Conservation (phyloP, 2,329 filamentous ascomycete species). For the Claviceps sp. region DNA sequence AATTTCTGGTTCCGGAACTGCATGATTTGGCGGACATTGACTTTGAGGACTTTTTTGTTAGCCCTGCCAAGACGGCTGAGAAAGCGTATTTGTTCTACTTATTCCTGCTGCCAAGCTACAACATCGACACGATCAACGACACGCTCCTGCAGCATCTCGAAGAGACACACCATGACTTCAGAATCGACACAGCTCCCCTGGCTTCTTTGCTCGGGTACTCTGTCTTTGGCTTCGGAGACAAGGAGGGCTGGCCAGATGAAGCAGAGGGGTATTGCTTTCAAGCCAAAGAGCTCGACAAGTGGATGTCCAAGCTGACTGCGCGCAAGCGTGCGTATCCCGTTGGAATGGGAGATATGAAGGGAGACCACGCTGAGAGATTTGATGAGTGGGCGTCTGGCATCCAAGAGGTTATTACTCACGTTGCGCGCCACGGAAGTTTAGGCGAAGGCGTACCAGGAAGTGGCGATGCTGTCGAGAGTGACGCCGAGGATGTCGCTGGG, state of each 20-base stretch:
- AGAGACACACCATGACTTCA: constrained; percentile 93
- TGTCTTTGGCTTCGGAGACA: constrained; percentile 88
- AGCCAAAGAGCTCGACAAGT: constrained; percentile 78
- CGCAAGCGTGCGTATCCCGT: constrained; percentile 79
- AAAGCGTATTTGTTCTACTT: constrained; percentile 65
- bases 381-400: constrained; percentile 69
- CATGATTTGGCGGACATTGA: constrained; percentile 77
- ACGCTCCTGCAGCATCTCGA: constrained; percentile 76
- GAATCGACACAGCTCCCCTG: constrained; percentile 80
- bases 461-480: constrained; percentile 74
- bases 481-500: constrained; percentile 55
- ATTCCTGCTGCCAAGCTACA: constrained; percentile 78
- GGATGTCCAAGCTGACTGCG: constrained; percentile 90
- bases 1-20: constrained; percentile 46
- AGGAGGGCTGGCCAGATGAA: constrained; percentile 83
- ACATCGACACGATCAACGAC: constrained; percentile 85
- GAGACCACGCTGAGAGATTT: constrained; percentile 52
- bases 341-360: constrained; percentile 75
- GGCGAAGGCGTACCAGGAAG: constrained; percentile 62
- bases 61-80: constrained; percentile 47
- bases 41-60: constrained; percentile 85
- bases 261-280: constrained; percentile 87
- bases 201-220: constrained; percentile 70
- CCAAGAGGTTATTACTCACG: constrained; percentile 52
- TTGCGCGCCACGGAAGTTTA: constrained; percentile 44